Evolutionary conservation across 208 protist species (phyloP).

Genomic region (Trypanosoma avium): DNA sequence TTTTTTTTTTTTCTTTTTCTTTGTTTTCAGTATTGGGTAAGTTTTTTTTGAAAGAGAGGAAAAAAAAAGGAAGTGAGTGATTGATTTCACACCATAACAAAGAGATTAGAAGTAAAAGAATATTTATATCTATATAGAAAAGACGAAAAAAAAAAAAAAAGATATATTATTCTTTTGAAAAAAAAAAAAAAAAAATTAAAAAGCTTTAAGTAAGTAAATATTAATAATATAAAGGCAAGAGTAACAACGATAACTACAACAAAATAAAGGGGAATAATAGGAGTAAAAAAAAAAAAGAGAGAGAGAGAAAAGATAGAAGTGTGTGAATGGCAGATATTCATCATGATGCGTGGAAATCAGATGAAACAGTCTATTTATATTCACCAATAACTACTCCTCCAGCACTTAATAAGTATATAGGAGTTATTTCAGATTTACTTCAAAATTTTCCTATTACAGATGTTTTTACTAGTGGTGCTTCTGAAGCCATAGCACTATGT

Average conservation of each 20-base stretch:
- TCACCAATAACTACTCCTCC: conserved; percentile 30
- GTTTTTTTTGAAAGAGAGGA: background rate
- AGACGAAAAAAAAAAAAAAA: background rate
- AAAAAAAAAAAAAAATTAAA: too few species aligned
- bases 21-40: background rate
- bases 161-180: background rate
- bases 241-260: background rate
- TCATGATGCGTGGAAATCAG: background rate
- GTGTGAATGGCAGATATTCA: background rate
- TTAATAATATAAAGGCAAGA: background rate
- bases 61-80: background rate
- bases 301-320: background rate
- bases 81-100: background rate
- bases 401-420: conserved; percentile 47
- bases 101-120: conserved; percentile 1
- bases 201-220: too few species aligned
- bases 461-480: conserved; percentile 45
- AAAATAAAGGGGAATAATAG: background rate
- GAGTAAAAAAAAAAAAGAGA: background rate
- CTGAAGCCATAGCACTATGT: conserved; percentile 56
- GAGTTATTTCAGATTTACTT: conserved; percentile 68
- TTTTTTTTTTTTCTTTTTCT: background rate
- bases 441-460: conserved; percentile 61
- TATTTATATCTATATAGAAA: conserved; percentile 14
- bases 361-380: conserved; percentile 45